Conservation (phyloP, 352 stramenopile species). For the Phytophthora cactorum region DNA sequence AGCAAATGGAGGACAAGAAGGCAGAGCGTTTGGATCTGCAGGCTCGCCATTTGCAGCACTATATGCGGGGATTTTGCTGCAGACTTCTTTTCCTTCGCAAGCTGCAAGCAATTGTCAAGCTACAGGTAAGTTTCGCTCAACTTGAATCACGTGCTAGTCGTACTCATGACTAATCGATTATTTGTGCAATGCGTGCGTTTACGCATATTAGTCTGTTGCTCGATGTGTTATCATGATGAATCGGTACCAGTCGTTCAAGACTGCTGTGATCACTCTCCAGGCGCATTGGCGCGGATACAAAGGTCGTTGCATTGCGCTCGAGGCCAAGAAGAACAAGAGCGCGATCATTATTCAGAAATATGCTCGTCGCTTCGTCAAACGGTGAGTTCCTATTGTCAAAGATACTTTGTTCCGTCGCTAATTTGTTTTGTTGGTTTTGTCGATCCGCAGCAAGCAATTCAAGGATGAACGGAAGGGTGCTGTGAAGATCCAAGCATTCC, state of each 20-base stretch:
- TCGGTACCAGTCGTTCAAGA: conserved; percentile 66
- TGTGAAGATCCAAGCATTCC: conserved; percentile 66
- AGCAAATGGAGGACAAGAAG: conserved; percentile 83
- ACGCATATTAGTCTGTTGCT: conserved; percentile 66
- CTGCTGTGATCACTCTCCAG: conserved; percentile 68
- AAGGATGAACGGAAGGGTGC: conserved; percentile 54
- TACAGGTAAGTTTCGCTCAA: conserved; percentile 51
- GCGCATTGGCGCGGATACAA: conserved; percentile 80
- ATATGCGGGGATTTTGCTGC: conserved; percentile 73
- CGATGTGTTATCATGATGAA: conserved; percentile 83
- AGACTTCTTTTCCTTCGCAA: conserved; percentile 72
- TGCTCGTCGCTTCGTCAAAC: conserved; percentile 65
- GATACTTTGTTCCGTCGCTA: conserved; percentile 3
- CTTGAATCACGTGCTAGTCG: background rate
- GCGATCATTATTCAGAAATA: conserved; percentile 75
- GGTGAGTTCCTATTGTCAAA: conserved; percentile 26
- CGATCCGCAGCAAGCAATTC: conserved; percentile 55
- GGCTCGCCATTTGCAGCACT: conserved; percentile 69
- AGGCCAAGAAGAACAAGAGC: conserved; percentile 63
- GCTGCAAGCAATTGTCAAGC: conserved; percentile 72
- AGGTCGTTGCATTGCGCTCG: conserved; percentile 55
- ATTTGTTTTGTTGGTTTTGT: conserved; percentile 1
- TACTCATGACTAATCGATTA: conserved; percentile 7
- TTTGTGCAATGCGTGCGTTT: conserved; percentile 5
- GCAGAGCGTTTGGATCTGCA: conserved; percentile 57